Conservation (phyloP, 371 early-diverging fungal species). For the Mucor piriformis region DNA sequence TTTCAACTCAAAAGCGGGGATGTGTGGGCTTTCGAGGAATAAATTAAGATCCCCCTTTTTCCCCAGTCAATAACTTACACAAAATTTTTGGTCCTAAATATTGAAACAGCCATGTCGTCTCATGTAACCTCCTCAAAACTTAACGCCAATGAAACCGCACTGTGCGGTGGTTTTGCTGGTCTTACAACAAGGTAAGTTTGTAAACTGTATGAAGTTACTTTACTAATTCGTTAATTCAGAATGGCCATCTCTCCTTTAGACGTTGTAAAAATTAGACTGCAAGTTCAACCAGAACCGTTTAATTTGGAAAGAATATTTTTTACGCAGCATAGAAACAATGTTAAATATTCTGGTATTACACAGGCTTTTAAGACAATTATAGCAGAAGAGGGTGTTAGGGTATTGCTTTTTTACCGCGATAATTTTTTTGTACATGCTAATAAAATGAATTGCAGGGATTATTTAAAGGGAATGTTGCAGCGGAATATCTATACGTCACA, state of each 20-base stretch:
- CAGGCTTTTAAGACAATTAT: constrained; percentile 56
- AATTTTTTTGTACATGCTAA: not conserved
- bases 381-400: constrained; percentile 68
- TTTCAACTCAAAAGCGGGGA: not conserved
- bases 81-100: too few relatives aligned
- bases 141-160: constrained; percentile 54
- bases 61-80: too few relatives aligned
- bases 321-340: not conserved
- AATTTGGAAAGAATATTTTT: not conserved
- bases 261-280: constrained; percentile 87
- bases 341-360: constrained; percentile 57
- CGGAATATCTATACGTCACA: constrained; percentile 82
- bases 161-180: constrained; percentile 69
- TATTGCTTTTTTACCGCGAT: constrained; percentile 22
- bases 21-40: not conserved
- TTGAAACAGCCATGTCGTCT: constrained; percentile 31
- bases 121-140: constrained; percentile 43
- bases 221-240: too few relatives aligned
- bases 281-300: constrained; percentile 49
- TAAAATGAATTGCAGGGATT: constrained; percentile 53
- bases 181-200: constrained; percentile 59
- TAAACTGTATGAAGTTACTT: too few relatives aligned
- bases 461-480: constrained; percentile 91
- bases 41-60: not conserved
- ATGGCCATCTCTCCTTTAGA: constrained; percentile 87